Evolutionary conservation across 768 basidiomycete genomes (phyloP).

Genomic region (Tricholoma saponaceum): DNA sequence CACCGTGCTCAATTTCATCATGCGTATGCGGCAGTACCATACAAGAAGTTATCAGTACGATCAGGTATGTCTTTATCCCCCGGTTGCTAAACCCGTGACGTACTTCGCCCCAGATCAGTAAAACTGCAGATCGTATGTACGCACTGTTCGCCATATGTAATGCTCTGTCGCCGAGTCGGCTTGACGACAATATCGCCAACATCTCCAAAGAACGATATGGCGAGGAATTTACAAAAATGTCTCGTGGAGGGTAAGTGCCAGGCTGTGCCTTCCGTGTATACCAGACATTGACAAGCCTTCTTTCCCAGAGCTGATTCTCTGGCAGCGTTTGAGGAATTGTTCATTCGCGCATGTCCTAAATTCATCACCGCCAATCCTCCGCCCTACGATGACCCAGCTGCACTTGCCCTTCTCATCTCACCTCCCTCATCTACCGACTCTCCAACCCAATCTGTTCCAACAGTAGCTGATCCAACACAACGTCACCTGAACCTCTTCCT

Average conservation of each 20-base stretch:
- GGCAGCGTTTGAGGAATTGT: slow-evolving; percentile 86
- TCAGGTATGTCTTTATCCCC: slow-evolving; percentile 47
- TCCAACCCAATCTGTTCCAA: slow-evolving; percentile 20
- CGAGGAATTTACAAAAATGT: slow-evolving; percentile 87
- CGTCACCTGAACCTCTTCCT: slow-evolving; percentile 86
- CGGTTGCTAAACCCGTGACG: background rate
- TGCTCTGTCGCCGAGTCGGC: slow-evolving; percentile 84
- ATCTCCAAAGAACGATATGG: slow-evolving; percentile 90
- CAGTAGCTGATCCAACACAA: slow-evolving; percentile 65
- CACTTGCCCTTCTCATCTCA: slow-evolving; percentile 47
- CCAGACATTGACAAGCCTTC: background rate
- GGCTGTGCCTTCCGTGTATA: background rate
- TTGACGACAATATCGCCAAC: slow-evolving; percentile 94
- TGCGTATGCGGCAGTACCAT: slow-evolving; percentile 95
- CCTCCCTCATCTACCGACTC: slow-evolving; percentile 34
- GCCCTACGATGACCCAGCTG: slow-evolving; percentile 78
- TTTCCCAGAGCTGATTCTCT: slow-evolving; percentile 60
- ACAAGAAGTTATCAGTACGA: slow-evolving; percentile 96
- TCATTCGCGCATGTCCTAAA: slow-evolving; percentile 92
- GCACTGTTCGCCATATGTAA: slow-evolving; percentile 93
- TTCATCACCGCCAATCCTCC: slow-evolving; percentile 95
- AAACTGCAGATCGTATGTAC: slow-evolving; percentile 98
- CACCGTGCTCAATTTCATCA: slow-evolving; percentile 90
- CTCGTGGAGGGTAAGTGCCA: slow-evolving; percentile 57
- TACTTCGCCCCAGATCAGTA: slow-evolving; percentile 69